phyloP scores from a whole-genome alignment of 495 filamentous ascomycete species.

The Lichenothelia convexa region DNA sequence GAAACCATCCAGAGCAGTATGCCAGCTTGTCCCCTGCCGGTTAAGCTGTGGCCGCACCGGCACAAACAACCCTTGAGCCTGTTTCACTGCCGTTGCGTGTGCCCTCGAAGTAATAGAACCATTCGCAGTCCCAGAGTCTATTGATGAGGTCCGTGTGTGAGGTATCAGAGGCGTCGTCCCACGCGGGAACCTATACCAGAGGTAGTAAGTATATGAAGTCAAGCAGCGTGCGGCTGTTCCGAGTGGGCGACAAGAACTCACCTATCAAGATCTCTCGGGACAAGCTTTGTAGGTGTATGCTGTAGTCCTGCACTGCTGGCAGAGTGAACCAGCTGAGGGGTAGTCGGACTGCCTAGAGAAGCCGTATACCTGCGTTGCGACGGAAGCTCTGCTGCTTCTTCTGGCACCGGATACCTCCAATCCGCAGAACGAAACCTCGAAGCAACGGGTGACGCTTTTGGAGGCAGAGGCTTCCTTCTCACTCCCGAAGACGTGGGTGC shows the following conservation, averaged over 20 bases:
- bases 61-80: too few relatives aligned
- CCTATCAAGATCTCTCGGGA: slow-evolving; percentile 16
- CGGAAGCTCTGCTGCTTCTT: slow-evolving; percentile 1
- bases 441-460: slow-evolving; percentile 13
- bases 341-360: slow-evolving; percentile 8
- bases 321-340: slow-evolving; percentile 1
- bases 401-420: too few relatives aligned
- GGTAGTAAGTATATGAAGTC: neutral
- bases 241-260: slow-evolving; percentile 5
- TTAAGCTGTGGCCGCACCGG: too few relatives aligned
- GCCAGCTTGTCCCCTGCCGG: too few relatives aligned
- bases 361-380: slow-evolving; percentile 3
- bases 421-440: slow-evolving; percentile 9
- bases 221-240: neutral
- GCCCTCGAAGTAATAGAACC: too few relatives aligned
- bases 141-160: too few relatives aligned
- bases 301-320: slow-evolving; percentile 6
- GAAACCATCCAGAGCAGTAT: too few relatives aligned
- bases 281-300: slow-evolving; percentile 6
- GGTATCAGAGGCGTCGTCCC: slow-evolving; percentile 2
- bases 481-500: slow-evolving; percentile 16
- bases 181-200: slow-evolving; percentile 5
- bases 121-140: too few relatives aligned
- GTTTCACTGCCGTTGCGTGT: too few relatives aligned
- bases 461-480: slow-evolving; percentile 15